Conservation (phyloP, 805 yeast species). For the Saccharomycopsis capsularis region DNA sequence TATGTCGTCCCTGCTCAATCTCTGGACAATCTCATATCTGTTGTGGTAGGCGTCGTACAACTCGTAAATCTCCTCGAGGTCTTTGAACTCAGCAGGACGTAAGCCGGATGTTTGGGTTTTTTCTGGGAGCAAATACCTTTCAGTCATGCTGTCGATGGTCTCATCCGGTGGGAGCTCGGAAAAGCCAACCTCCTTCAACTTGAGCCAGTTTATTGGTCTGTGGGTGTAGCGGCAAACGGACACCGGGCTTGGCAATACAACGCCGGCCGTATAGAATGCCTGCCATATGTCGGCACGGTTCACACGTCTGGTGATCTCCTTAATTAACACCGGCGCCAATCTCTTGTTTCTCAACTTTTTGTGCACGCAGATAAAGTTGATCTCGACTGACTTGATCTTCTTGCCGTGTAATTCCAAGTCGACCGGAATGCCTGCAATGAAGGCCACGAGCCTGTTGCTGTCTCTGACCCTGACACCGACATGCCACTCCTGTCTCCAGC, state of each 20-base stretch:
- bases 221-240: slow-evolving; percentile 85
- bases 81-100: slow-evolving; percentile 45
- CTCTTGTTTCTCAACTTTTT: slow-evolving; percentile 90
- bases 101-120: slow-evolving; percentile 45
- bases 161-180: slow-evolving; percentile 67
- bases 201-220: slow-evolving; percentile 89
- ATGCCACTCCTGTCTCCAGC: slow-evolving; percentile 84
- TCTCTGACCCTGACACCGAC: slow-evolving; percentile 85
- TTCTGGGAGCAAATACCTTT: slow-evolving; percentile 51
- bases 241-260: slow-evolving; percentile 86
- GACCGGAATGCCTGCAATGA: slow-evolving; percentile 86
- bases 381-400: slow-evolving; percentile 64
- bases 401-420: slow-evolving; percentile 53
- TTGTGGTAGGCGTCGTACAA: slow-evolving; percentile 58
- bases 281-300: slow-evolving; percentile 86
- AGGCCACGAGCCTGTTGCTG: slow-evolving; percentile 77
- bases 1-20: slow-evolving; percentile 58
- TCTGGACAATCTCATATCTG: slow-evolving; percentile 67
- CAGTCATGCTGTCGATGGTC: slow-evolving; percentile 61
- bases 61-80: slow-evolving; percentile 55
- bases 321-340: slow-evolving; percentile 87
- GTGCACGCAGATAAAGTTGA: slow-evolving; percentile 91
- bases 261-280: slow-evolving; percentile 91
- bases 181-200: slow-evolving; percentile 84
- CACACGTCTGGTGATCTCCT: slow-evolving; percentile 90